Conservation (phyloP, 2,329 filamentous ascomycete genomes). For the Cercospora brassicicola region DNA sequence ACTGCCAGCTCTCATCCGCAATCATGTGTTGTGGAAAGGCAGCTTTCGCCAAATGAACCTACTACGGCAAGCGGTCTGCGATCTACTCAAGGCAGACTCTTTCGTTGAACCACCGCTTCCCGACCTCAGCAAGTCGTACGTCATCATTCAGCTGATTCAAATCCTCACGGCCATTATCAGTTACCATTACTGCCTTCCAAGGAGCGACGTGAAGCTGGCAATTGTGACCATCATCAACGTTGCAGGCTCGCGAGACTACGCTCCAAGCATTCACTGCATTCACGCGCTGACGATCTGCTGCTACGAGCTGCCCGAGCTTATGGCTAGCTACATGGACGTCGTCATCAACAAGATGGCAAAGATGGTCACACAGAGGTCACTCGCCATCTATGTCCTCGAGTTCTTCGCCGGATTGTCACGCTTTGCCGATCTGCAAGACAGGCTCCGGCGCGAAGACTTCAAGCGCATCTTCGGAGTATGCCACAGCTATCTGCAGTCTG, state of each 20-base stretch:
- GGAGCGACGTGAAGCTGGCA: conserved; percentile 87
- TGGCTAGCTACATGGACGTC: conserved; percentile 78
- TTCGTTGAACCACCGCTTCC: conserved; percentile 80
- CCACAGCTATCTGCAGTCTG: conserved; percentile 88
- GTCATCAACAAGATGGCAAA: conserved; percentile 92
- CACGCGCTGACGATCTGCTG: conserved; percentile 93
- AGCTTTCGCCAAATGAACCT: conserved; percentile 73
- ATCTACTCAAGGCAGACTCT: conserved; percentile 73
- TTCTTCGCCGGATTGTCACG: conserved; percentile 89
- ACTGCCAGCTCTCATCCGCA: conserved; percentile 82
- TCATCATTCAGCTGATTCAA: conserved; percentile 85
- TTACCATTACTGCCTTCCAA: conserved; percentile 82
- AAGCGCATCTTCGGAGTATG: conserved; percentile 93
- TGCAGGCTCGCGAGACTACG: conserved; percentile 54
- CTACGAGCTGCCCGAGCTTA: conserved; percentile 85
- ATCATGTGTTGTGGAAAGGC: conserved; percentile 78
- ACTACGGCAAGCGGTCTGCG: conserved; percentile 73
- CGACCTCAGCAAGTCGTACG: conserved; percentile 80
- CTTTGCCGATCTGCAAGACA: conserved; percentile 60
- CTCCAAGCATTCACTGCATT: conserved; percentile 88
- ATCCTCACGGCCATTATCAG: conserved; percentile 83
- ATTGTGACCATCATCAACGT: conserved; percentile 76
- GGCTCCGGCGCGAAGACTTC: conserved; percentile 74
- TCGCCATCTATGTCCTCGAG: conserved; percentile 92
- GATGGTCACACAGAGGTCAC: conserved; percentile 88